These are phyloP conservation scores for Groenewaldozyma sp. DNA, from an alignment of 1,139 yeast species.

Conservation along the genomic window DNA sequence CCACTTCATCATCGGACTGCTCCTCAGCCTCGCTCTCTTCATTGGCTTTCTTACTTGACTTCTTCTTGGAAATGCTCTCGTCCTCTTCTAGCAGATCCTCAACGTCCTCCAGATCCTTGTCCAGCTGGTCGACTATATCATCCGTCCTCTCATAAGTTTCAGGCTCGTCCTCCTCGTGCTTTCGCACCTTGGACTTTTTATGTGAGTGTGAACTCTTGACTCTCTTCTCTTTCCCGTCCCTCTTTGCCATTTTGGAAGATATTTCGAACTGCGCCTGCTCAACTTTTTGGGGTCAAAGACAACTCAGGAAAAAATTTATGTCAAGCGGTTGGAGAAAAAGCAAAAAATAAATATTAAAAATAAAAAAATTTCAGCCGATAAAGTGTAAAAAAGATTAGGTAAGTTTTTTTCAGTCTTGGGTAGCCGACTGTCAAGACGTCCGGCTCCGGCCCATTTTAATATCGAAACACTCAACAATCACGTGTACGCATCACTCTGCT, in stretches of 20 bases:
- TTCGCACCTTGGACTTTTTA: background rate
- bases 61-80: slow-evolving; percentile 4
- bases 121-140: slow-evolving; percentile 21
- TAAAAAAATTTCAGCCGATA: background rate
- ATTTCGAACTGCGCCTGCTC: background rate
- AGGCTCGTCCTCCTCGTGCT: slow-evolving; percentile 10
- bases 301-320: slow-evolving; percentile 4
- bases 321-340: background rate
- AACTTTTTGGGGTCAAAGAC: background rate
- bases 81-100: slow-evolving; percentile 17
- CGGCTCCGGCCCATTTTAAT: no score
- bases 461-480: no score
- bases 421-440: no score
- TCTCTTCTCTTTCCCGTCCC: slow-evolving; percentile 5
- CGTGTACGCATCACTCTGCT: no score
- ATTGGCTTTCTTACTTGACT: slow-evolving; percentile 9
- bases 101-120: slow-evolving; percentile 19
- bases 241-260: background rate
- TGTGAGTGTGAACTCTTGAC: slow-evolving; percentile 1
- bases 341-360: slow-evolving; percentile 1
- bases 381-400: no score
- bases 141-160: slow-evolving; percentile 17
- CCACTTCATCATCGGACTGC: slow-evolving; percentile 10
- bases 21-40: slow-evolving; percentile 11
- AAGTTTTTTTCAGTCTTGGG: background rate